These are phyloP conservation scores for Quercus variabilis DNA, from an alignment of 306 rosid genomes.

Conservation along the genomic window DNA sequence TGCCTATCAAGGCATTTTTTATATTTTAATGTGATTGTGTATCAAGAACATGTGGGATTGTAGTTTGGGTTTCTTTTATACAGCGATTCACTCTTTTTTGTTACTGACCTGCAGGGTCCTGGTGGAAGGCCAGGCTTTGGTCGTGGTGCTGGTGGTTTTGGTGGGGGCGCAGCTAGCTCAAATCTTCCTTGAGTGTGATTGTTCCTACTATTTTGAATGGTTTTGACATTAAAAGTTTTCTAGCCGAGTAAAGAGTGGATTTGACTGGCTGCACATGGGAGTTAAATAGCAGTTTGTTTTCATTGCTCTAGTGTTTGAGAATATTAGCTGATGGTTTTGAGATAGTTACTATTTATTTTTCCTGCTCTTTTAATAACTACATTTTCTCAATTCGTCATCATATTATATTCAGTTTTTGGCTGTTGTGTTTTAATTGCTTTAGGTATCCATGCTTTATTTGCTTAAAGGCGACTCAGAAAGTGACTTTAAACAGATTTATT, in stretches of 20 bases:
- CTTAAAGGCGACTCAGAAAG: too few species aligned
- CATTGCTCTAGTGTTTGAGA: background rate
- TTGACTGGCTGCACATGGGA: constrained; percentile 6
- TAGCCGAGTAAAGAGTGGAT: background rate
- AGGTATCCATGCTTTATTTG: too few species aligned
- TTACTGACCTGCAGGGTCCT: constrained; percentile 31
- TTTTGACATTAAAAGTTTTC: constrained; percentile 8
- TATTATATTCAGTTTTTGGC: background rate
- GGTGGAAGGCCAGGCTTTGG: constrained; percentile 49
- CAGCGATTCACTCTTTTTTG: background rate
- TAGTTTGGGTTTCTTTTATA: background rate
- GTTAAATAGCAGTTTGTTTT: background rate
- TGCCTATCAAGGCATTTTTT: background rate
- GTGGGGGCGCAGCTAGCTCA: constrained; percentile 52
- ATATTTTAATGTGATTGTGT: background rate
- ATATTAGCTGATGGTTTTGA: background rate
- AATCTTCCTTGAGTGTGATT: constrained; percentile 27
- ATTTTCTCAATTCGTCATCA: background rate
- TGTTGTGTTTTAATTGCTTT: too few species aligned
- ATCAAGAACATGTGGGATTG: background rate
- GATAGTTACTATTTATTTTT: background rate
- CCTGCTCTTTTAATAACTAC: background rate
- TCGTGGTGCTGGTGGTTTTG: constrained; percentile 52
- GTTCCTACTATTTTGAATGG: background rate
- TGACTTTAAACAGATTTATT: too few species aligned